A percentile compares a stretch with the other conserved stretches of the same genome.
Conservation (phyloP, 177 flowering plant genomes). For the Vitis hybrid region DNA sequence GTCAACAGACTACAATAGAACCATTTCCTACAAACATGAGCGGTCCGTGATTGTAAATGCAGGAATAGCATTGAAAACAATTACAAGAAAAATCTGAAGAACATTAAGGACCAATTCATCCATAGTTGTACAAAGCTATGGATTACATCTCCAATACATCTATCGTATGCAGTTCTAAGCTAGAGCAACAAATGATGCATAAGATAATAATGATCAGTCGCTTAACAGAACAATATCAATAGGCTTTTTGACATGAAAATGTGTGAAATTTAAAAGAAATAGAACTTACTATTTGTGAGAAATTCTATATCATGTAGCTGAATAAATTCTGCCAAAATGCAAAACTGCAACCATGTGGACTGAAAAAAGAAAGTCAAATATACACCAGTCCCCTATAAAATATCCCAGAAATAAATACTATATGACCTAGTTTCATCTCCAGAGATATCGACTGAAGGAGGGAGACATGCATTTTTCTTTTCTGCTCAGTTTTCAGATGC, state of each 20-base stretch:
- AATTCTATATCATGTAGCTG: not conserved
- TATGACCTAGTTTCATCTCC: not conserved
- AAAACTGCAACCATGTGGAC: not conserved
- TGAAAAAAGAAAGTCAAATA: not conserved
- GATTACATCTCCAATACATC: no score
- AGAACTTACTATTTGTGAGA: not conserved
- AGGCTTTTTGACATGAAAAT: not conserved
- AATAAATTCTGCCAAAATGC: not conserved
- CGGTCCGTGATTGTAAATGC: no score
- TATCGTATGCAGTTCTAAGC: no score
- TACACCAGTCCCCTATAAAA: not conserved
- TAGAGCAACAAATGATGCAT: not conserved
- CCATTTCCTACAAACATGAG: no score
- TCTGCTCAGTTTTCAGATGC: not conserved
- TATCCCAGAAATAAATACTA: constrained; percentile 2
- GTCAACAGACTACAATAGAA: no score
- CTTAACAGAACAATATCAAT: not conserved
- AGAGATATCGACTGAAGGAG: not conserved
- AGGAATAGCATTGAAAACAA: no score
- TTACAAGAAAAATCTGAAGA: no score
- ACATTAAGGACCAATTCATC: no score
- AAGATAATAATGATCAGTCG: not conserved
- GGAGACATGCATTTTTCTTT: not conserved
- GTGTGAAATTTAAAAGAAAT: not conserved
- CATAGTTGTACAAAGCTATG: no score